Percentiles rank a stretch among this genome's conserved stretches.
Conservation (phyloP, 257 asterid genomes). For the Linaria vulgaris region DNA sequence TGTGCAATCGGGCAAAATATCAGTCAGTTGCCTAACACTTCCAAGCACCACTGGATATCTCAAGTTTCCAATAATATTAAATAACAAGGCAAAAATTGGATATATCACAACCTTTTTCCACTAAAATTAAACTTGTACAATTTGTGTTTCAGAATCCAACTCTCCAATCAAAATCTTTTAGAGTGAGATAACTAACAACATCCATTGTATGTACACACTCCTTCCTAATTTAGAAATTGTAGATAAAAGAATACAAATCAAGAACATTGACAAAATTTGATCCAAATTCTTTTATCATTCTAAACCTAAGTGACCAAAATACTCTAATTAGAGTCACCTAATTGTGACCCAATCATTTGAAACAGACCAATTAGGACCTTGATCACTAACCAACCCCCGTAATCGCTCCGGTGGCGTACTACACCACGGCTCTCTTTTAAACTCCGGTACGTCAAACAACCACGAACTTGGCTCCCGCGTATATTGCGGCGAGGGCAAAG, state of each 20-base stretch:
- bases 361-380: constrained; percentile 47
- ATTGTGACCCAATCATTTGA: constrained; percentile 64
- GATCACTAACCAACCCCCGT: constrained; percentile 28
- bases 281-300: constrained; percentile 7
- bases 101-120: too few relatives aligned
- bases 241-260: background rate
- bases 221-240: constrained; percentile 35
- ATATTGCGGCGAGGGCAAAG: constrained; percentile 40
- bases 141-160: constrained; percentile 2
- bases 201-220: constrained; percentile 30
- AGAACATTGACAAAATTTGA: constrained; percentile 21
- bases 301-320: constrained; percentile 26
- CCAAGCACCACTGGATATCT: constrained; percentile 25
- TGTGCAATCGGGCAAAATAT: constrained; percentile 29
- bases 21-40: constrained; percentile 20
- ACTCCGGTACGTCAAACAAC: constrained; percentile 24
- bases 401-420: constrained; percentile 46
- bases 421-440: constrained; percentile 21
- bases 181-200: constrained; percentile 23
- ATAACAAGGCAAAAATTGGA: constrained; percentile 2
- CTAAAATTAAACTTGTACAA: background rate
- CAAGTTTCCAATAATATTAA: constrained; percentile 27
- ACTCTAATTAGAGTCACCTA: constrained; percentile 41
- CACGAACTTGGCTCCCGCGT: constrained; percentile 16
- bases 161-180: background rate